Evolutionary conservation across 345 rosid genomes (phyloP).

Genomic region (Brassica incana): DNA sequence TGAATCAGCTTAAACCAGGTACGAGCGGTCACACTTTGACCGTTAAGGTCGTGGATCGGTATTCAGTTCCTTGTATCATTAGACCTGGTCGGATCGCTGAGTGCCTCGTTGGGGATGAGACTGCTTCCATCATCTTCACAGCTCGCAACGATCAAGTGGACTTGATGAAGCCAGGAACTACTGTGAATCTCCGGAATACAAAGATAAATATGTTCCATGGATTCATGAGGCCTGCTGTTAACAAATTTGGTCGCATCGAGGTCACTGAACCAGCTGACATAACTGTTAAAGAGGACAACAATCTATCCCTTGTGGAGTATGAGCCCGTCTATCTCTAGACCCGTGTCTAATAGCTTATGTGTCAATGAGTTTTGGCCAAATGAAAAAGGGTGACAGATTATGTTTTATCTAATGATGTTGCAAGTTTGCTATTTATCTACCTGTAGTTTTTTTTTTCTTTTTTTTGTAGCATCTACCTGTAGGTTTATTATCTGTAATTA

Average conservation of each 20-base stretch:
- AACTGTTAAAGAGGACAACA: slow-evolving; percentile 47
- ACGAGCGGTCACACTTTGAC: slow-evolving; percentile 62
- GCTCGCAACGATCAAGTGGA: slow-evolving; percentile 77
- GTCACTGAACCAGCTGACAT: slow-evolving; percentile 42
- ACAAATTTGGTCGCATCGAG: slow-evolving; percentile 59
- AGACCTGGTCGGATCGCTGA: slow-evolving; percentile 60
- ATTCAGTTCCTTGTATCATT: slow-evolving; percentile 34
- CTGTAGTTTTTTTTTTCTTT: no score
- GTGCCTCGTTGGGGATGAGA: slow-evolving; percentile 73
- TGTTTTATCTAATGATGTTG: slow-evolving; percentile 5
- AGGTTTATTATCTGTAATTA: no score
- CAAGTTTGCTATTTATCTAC: slow-evolving; percentile 3
- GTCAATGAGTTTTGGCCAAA: no score
- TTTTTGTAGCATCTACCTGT: no score
- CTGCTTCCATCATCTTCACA: slow-evolving; percentile 63
- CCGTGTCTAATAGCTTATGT: no score
- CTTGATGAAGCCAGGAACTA: slow-evolving; percentile 48
- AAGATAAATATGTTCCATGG: slow-evolving; percentile 63
- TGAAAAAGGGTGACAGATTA: no score
- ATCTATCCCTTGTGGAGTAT: slow-evolving; percentile 51
- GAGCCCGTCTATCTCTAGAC: slow-evolving; percentile 40
- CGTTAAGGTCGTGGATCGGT: slow-evolving; percentile 44
- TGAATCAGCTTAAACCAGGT: slow-evolving; percentile 64
- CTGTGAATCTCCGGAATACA: slow-evolving; percentile 51
- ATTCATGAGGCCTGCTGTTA: slow-evolving; percentile 57